A percentile compares a stretch with the other conserved stretches of the same genome.
Evolutionary conservation across 257 asterid species (phyloP).

Genomic region (Nicotiana sylvestris): DNA sequence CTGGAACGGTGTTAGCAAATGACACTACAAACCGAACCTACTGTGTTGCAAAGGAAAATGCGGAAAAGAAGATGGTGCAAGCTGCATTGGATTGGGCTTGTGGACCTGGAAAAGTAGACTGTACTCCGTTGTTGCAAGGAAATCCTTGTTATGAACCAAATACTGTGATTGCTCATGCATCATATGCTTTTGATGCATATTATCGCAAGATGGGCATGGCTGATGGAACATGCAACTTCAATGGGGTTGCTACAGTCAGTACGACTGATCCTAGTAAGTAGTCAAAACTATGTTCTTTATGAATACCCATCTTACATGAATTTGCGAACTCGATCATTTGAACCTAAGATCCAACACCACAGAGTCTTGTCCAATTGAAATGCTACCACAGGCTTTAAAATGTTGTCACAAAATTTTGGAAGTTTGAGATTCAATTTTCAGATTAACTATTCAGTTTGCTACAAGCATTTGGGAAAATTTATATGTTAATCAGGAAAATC

Average conservation of each 20-base stretch:
- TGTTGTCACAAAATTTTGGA: background rate
- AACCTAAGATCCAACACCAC: background rate
- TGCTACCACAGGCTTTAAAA: background rate
- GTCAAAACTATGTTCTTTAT: background rate
- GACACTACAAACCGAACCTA: constrained; percentile 81
- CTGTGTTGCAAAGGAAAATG: constrained; percentile 71
- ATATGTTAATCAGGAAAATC: background rate
- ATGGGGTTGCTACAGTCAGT: constrained; percentile 80
- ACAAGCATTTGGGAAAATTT: background rate
- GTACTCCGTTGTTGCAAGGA: constrained; percentile 66
- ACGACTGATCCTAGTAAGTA: constrained; percentile 76
- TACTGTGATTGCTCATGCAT: constrained; percentile 62
- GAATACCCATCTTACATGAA: background rate
- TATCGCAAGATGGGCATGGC: constrained; percentile 70
- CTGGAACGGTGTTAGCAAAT: constrained; percentile 79
- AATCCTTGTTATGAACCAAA: constrained; percentile 78
- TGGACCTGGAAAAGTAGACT: constrained; percentile 87
- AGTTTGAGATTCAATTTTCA: background rate
- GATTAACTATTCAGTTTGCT: background rate
- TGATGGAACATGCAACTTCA: constrained; percentile 78
- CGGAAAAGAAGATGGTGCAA: constrained; percentile 72
- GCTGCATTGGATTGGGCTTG: constrained; percentile 96
- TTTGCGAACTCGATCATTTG: background rate
- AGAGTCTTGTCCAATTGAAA: background rate
- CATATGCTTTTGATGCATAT: constrained; percentile 90